Percentiles rank a stretch among this genome's conserved stretches.
These are phyloP conservation scores for Fusarium irregulare DNA, from an alignment of 2,329 filamentous ascomycete genomes.

Conservation along the genomic window DNA sequence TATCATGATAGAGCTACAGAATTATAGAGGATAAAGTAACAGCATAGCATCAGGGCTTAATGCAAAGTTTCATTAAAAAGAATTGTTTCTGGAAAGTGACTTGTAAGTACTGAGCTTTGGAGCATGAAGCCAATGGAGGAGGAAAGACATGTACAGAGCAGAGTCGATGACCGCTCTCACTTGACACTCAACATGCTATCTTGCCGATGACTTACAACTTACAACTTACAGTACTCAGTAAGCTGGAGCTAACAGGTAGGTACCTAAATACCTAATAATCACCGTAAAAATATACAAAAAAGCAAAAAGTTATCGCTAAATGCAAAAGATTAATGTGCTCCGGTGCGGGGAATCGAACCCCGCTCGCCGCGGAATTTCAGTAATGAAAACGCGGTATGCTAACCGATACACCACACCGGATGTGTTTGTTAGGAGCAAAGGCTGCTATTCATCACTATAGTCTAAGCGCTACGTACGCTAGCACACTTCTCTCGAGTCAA, in stretches of 20 bases:
- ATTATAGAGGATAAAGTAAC: slow-evolving; percentile 1
- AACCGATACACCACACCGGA: slow-evolving; percentile 43
- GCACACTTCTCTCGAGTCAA: background rate
- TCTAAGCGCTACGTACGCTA: fast-evolving
- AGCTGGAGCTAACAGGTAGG: too few relatives aligned
- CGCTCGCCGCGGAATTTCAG: slow-evolving; percentile 30
- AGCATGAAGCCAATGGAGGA: background rate
- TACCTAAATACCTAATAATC: too few relatives aligned
- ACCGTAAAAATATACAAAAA: too few relatives aligned
- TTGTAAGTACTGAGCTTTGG: background rate
- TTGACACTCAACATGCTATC: too few relatives aligned
- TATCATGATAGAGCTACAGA: background rate
- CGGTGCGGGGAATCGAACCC: slow-evolving; percentile 41
- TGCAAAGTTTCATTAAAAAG: background rate
- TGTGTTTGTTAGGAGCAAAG: background rate
- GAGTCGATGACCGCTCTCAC: background rate
- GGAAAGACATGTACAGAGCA: background rate
- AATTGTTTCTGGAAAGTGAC: fast-evolving
- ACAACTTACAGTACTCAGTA: too few relatives aligned
- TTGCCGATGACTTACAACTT: too few relatives aligned
- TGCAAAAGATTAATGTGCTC: background rate
- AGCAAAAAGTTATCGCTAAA: background rate
- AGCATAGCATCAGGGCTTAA: background rate
- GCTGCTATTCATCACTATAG: fast-evolving
- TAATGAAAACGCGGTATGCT: slow-evolving; percentile 42